Evolutionary conservation across 2,329 filamentous ascomycete genomes (phyloP).

Genomic region (Sphaerulina musiva): DNA sequence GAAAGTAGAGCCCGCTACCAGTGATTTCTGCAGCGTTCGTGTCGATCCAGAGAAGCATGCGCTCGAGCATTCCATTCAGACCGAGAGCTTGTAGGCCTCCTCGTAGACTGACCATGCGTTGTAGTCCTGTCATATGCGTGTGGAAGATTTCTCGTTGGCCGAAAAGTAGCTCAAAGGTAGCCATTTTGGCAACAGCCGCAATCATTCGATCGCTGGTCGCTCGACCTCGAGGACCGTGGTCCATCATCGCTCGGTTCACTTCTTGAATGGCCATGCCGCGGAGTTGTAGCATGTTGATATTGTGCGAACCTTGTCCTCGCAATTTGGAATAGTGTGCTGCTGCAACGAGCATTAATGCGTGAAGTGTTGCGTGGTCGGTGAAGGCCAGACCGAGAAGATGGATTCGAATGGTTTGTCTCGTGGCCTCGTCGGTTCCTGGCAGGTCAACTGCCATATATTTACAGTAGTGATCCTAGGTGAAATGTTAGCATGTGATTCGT

Average conservation of each 20-base stretch:
- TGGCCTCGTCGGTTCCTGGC: conserved; percentile 37
- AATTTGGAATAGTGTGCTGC: conserved; percentile 39
- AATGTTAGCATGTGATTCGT: conserved; percentile 5
- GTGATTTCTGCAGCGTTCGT: conserved; percentile 28
- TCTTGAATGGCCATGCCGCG: conserved; percentile 41
- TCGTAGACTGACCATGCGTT: conserved; percentile 40
- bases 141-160: conserved; percentile 40
- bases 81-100: conserved; percentile 43
- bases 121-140: conserved; percentile 45
- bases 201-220: conserved; percentile 41
- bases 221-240: conserved; percentile 21
- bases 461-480: conserved; percentile 27
- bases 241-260: conserved; percentile 39
- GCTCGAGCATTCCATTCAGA: conserved; percentile 42
- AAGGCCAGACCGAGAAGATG: conserved; percentile 41
- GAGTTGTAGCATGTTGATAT: conserved; percentile 38
- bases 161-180: conserved; percentile 49
- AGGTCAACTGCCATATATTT: conserved; percentile 38
- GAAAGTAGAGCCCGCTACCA: conserved; percentile 27
- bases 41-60: conserved; percentile 48
- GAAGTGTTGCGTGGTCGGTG: conserved; percentile 37
- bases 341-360: conserved; percentile 39
- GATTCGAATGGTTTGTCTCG: conserved; percentile 34
- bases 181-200: conserved; percentile 48
- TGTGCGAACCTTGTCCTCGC: conserved; percentile 27